phyloP scores from a whole-genome alignment of 2,329 filamentous ascomycete genomes.

The Clonostachys sp. region DNA sequence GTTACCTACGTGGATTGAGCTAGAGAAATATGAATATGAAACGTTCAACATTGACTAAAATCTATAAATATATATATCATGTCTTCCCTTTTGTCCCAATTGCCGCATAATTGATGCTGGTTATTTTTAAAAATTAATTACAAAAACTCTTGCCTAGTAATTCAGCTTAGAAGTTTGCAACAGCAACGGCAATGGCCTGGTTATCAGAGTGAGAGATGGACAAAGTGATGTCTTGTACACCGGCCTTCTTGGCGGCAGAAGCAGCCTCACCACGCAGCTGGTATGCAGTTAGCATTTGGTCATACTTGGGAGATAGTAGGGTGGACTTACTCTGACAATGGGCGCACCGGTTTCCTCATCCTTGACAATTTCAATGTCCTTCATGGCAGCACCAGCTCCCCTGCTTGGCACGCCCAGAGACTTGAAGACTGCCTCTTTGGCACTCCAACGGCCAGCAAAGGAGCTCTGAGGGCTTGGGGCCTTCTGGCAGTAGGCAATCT shows the following conservation, averaged over 20 bases:
- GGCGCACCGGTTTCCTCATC: slow-evolving; percentile 80
- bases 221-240: slow-evolving; percentile 83
- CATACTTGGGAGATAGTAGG: neutral
- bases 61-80: no score
- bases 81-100: no score
- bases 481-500: slow-evolving; percentile 82
- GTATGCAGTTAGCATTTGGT: slow-evolving; percentile 27
- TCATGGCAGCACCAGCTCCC: slow-evolving; percentile 84
- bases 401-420: slow-evolving; percentile 81
- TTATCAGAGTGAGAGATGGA: slow-evolving; percentile 95
- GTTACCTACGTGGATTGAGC: no score
- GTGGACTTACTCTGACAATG: slow-evolving; percentile 69
- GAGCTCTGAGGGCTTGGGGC: slow-evolving; percentile 79
- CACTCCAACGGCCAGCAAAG: slow-evolving; percentile 93
- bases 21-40: no score
- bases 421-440: slow-evolving; percentile 99
- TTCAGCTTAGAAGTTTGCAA: slow-evolving; percentile 64
- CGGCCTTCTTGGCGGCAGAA: slow-evolving; percentile 75
- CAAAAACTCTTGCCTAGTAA: neutral
- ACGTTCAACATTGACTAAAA: no score
- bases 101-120: no score
- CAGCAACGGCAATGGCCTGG: slow-evolving; percentile 91
- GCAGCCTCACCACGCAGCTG: slow-evolving; percentile 86
- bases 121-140: no score
- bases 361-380: slow-evolving; percentile 88